Evolutionary conservation across 163 green algal species (phyloP).

Genomic region (Chlorella variabilis): DNA sequence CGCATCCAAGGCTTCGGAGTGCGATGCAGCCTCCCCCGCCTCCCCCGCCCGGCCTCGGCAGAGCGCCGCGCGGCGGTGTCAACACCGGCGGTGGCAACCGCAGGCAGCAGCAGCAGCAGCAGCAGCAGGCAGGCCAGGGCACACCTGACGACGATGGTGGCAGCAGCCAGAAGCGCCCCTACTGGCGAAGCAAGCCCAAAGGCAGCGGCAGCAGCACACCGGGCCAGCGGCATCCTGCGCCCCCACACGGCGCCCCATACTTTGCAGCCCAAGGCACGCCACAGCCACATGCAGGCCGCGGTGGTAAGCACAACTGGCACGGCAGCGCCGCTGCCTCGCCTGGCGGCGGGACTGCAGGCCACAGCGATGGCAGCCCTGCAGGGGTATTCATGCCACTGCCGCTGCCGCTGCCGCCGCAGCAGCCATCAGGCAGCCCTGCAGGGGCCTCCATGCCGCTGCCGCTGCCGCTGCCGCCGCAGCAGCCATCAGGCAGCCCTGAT

Average conservation of each 20-base stretch:
- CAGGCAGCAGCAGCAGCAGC: not conserved
- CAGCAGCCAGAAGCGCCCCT: conserved; percentile 2
- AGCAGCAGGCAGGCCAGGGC: not conserved
- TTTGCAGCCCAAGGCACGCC: not conserved
- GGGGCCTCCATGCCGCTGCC: too few relatives aligned
- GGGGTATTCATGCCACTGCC: not conserved
- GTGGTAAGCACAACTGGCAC: not conserved
- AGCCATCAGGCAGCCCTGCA: not conserved
- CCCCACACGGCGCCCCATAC: not conserved
- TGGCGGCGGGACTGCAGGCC: not conserved
- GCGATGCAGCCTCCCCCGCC: not conserved
- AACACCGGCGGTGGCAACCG: not conserved
- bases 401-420: not conserved
- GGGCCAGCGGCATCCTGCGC: not conserved
- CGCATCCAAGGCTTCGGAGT: conserved; percentile 1
- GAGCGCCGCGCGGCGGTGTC: not conserved
- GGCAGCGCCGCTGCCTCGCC: too few relatives aligned
- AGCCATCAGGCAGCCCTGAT: too few relatives aligned
- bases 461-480: not conserved
- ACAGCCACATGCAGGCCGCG: not conserved
- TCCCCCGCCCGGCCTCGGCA: not conserved
- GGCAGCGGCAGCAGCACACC: not conserved
- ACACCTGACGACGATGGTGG: not conserved
- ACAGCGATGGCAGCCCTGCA: not conserved
- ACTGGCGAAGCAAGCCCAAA: conserved; percentile 8